Conservation (phyloP, 2,329 filamentous ascomycete species). For the Xylariales sp. region DNA sequence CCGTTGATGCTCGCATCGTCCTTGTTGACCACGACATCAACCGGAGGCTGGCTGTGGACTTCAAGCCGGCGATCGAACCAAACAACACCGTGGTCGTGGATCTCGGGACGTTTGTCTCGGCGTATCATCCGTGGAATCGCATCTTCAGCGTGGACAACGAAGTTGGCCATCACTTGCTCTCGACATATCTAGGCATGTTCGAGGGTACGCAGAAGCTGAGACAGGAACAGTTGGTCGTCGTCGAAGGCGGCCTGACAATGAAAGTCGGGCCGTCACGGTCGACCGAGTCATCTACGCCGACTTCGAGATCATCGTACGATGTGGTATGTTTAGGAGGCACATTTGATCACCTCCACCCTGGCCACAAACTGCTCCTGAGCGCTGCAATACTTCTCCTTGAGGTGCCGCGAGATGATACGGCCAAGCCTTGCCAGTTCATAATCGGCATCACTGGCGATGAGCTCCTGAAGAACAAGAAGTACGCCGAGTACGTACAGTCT, state of each 20-base stretch:
- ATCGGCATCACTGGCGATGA: constrained; percentile 87
- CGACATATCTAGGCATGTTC: constrained; percentile 41
- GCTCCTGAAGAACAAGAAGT: constrained; percentile 84
- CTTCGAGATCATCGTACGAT: constrained; percentile 43
- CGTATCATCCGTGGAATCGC: constrained; percentile 55
- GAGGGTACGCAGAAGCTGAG: constrained; percentile 43
- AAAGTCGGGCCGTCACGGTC: constrained; percentile 21
- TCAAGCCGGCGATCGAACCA: constrained; percentile 31
- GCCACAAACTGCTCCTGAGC: constrained; percentile 94
- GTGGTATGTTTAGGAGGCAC: constrained; percentile 84
- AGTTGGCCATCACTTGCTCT: constrained; percentile 54
- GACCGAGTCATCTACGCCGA: constrained; percentile 16
- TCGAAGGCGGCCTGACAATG: constrained; percentile 49
- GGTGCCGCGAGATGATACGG: constrained; percentile 35
- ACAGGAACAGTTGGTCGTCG: constrained; percentile 45
- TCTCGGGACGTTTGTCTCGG: constrained; percentile 46
- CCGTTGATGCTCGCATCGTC: constrained; percentile 72
- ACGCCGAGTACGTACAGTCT: constrained; percentile 71
- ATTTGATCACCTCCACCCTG: constrained; percentile 92
- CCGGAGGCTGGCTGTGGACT: constrained; percentile 27
- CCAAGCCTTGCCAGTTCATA: constrained; percentile 55
- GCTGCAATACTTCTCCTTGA: constrained; percentile 71
- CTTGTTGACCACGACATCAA: constrained; percentile 59
- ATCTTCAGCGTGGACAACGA: constrained; percentile 66
- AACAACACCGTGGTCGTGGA: constrained; percentile 46